phyloP scores from a whole-genome alignment of 2,329 filamentous ascomycete species.

The Knoxdaviesia proteae region DNA sequence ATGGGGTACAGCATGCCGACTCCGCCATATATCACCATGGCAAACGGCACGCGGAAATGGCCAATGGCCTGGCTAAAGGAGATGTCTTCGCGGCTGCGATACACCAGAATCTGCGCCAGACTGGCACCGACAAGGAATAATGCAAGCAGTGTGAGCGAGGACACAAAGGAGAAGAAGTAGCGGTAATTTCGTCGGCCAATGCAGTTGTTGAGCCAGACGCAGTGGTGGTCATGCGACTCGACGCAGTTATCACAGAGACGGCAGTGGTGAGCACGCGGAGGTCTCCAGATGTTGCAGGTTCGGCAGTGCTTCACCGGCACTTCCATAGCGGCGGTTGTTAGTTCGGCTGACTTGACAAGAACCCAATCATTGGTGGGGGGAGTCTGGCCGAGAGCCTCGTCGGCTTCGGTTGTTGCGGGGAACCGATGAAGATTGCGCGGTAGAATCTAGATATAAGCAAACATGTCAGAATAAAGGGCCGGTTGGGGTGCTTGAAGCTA shows the following conservation, averaged over 20 bases:
- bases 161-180: slow-evolving; percentile 88
- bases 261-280: slow-evolving; percentile 87
- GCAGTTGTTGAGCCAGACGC: slow-evolving; percentile 98
- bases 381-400: slow-evolving; percentile 63
- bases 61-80: slow-evolving; percentile 49
- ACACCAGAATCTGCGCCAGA: slow-evolving; percentile 61
- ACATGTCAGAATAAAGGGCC: neutral
- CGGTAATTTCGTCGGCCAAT: slow-evolving; percentile 93
- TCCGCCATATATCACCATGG: slow-evolving; percentile 68
- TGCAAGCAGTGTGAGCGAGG: slow-evolving; percentile 53
- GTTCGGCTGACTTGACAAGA: slow-evolving; percentile 63
- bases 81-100: slow-evolving; percentile 39
- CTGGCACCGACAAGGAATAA: slow-evolving; percentile 58
- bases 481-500: too few species aligned
- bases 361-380: slow-evolving; percentile 88
- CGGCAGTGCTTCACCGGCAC: slow-evolving; percentile 97
- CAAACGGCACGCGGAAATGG: slow-evolving; percentile 62
- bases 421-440: slow-evolving; percentile 82
- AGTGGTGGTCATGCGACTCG: slow-evolving; percentile 94
- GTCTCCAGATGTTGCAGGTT: slow-evolving; percentile 93
- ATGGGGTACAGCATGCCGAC: slow-evolving; percentile 61
- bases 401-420: slow-evolving; percentile 45
- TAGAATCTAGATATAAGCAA: slow-evolving; percentile 41
- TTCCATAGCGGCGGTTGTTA: slow-evolving; percentile 72
- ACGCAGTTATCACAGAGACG: slow-evolving; percentile 93